Base-by-base conservation (phyloP, 2,329 filamentous ascomycete species). In the Apiospora saccharicola region DNA sequence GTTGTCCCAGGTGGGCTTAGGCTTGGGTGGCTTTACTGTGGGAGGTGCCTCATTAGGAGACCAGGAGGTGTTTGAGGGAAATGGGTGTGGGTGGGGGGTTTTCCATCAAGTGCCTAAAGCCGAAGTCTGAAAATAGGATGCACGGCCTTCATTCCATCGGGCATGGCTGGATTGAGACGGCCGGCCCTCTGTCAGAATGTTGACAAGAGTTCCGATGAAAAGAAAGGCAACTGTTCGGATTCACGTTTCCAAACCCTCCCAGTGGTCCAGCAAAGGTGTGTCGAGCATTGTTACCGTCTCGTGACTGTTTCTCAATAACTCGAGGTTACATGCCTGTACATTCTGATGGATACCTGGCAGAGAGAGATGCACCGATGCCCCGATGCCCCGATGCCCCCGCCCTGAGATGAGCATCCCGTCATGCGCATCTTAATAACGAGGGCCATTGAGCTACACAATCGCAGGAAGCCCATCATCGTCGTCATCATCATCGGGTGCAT, bases 61-160 rank as follows among this genome's bases (percentile, higher is more conserved):
- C 26, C 51, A 57, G 51, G 51, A 34, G 26, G 53, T 64, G 57
- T 64, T 64, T 64, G 57, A 64, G 51, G 24, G 57, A 64, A 64
- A 64, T 64, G 30, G 57, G 49, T 53, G 57, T 57, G 53, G 30
- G 53, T 61, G 53, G 53, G 26, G 53, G 53, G 14, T 61, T 61
- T 22, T 37, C 57, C 19, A 12, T 14, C 30, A n/a, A 37, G 53
- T 41, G 10, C 37, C 37, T 37, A 61, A 16, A 57, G 4, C 51
- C 26, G 26, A 57, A 57, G 14, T 57, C 51, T 34, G 51, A 57
- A 57, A 61, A 61, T 61, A 61, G 30, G 30, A 10, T 10, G 57
- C 57, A 64, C 57, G 57, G 57, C 30, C 57, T n/a, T 64, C n/a
- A 5, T 64, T 37, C 51, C 13, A 57, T 30, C 13, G 6, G 51